Base-by-base conservation (phyloP, 2,329 filamentous ascomycete genomes). In the Phoma sp. region DNA sequence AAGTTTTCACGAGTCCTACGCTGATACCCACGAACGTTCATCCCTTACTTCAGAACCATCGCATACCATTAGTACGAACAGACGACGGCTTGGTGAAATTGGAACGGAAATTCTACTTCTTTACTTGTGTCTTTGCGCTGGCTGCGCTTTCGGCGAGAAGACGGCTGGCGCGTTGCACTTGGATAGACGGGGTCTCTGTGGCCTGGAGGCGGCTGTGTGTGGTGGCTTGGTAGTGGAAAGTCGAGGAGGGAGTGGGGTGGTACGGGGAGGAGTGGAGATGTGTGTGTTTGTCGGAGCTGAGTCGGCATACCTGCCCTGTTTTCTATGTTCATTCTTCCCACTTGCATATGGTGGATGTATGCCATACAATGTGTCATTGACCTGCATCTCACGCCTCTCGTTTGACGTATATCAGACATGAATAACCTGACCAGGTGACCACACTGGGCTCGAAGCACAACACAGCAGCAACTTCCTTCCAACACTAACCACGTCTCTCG, bases 1-100 rank as follows among this genome's bases (percentile, higher is more conserved):
- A 74, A 71, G 61, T 69, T 71, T 73, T 73, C 68, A 75, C 72
- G 69, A 74, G 69, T 73, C 69, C 71, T 71, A 76, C 72, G 65
- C 72, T 75, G 74, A 77, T 77, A 77, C 75, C 75, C 74, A 76
- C 70, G 64, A 74, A 70, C 68, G 65, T 73, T 73, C 71, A 72
- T 71, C 66, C 69, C 67, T 66, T 69, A 64, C 62, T 67, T 66
- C 68, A 64, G 59, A 63, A 66, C 68, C 67, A 71, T 72, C 71
- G 67, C 71, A 68, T 72, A 70, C 69, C 68, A 67, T 69, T 67
- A 57, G 61, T 71, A 70, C 57, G 58, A 62, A 69, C 65, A 68
- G 61, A 70, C 64, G 68, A 67, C 68, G 69, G 70, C 71, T 74
- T 72, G 69, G 69, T 68, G 69, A 71, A 64, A 62, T 66, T 61